Conservation (phyloP, 805 yeast genomes). For the Ogataea philodendri region DNA sequence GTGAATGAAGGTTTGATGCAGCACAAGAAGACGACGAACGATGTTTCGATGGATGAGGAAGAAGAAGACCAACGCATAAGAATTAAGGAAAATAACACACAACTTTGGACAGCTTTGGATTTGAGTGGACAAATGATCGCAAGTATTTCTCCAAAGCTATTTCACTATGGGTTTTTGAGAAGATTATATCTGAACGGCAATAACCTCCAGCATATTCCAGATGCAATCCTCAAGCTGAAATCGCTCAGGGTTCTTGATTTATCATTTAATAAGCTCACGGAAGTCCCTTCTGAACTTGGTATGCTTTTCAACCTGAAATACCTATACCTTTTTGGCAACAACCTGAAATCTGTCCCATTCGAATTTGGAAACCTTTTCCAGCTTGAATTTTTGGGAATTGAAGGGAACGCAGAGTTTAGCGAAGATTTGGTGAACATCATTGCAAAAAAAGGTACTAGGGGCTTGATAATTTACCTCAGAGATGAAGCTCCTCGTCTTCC, state of each 20-base stretch:
- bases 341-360: conserved; percentile 69
- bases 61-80: conserved; percentile 66
- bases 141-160: conserved; percentile 67
- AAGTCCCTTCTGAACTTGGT: conserved; percentile 84
- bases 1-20: conserved; percentile 40
- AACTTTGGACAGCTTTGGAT: conserved; percentile 93
- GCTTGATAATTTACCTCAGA: conserved; percentile 73
- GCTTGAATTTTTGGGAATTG: conserved; percentile 84
- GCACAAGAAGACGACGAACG: conserved; percentile 34
- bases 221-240: conserved; percentile 61
- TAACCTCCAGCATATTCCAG: conserved; percentile 65
- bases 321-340: conserved; percentile 84
- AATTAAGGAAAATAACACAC: conserved; percentile 60
- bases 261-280: conserved; percentile 68
- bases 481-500: conserved; percentile 72
- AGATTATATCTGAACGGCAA: conserved; percentile 87
- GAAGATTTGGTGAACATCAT: conserved; percentile 60
- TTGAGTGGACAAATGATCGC: conserved; percentile 84
- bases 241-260: conserved; percentile 82
- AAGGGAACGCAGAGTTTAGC: conserved; percentile 81
- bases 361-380: conserved; percentile 85
- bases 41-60: conserved; percentile 49
- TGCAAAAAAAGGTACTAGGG: conserved; percentile 81
- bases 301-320: conserved; percentile 75
- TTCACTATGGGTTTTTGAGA: conserved; percentile 80